Base-by-base conservation (phyloP, 768 basidiomycete genomes). In the Leccinum subgranulosum region DNA sequence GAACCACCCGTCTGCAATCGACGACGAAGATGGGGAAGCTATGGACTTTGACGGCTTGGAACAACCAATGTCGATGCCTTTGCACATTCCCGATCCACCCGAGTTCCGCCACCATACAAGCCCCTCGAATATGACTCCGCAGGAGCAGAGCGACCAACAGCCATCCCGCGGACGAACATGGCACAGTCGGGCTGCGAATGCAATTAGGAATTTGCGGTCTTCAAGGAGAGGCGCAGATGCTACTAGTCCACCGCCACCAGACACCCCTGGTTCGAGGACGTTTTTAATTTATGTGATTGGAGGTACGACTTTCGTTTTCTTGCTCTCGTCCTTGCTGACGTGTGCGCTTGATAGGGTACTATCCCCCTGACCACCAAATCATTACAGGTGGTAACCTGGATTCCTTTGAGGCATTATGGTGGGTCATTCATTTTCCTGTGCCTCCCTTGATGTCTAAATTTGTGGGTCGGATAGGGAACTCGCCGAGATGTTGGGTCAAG, bases 281-380 rank as follows among this genome's bases (percentile, higher is more conserved):
- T 94, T 94, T 74, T 77, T 94, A 71, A 93, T 95, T 56, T 94
- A 92, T 74, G 92, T 95, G 59, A 90, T 92, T 68, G 90, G 90
- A 51, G 89, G 88, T 84, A 60, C 51, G 80, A 71, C 49, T 52
- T 43, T 34, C 50, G 4, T 17, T 14, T 46, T 9, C 4, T 25
- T 31, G 15, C 21, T 39, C 2, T 23, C 34, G 17, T 11, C 41
- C 15, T 53, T 25, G 51, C 46, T 63, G 49, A 62, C 56, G 31
- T 48, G 33, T 52, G 31, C 49, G 10, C 34, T 56, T 46, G 39
- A 19, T 60, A 90, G 94, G 94, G n/a, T 92, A 94, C 66, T 97
- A 96, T 69, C 92, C 93, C 1, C 87, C 90, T 14, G 86, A 91
- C 64, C 94, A 96, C 69, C 90, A 85, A 51, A 87, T 98, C 60